Evolutionary conservation across 345 rosid genomes (phyloP).

Genomic region (Cochlearia excelsa): DNA sequence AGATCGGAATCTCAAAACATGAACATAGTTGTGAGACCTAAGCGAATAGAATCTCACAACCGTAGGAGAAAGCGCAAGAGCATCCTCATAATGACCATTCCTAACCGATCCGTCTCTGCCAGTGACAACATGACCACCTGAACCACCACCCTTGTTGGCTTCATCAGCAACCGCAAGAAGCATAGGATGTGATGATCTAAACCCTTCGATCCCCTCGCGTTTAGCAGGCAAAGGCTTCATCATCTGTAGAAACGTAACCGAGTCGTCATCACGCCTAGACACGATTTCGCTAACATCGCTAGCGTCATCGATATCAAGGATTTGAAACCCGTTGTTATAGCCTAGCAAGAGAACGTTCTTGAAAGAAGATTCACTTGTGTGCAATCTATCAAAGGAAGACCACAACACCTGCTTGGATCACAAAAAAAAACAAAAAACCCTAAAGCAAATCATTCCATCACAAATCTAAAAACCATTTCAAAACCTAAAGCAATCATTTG

Average conservation of each 20-base stretch:
- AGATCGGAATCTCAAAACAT: conserved; percentile 86
- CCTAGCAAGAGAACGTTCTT: conserved; percentile 80
- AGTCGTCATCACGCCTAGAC: conserved; percentile 81
- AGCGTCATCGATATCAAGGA: conserved; percentile 83
- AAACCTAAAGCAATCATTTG: not conserved
- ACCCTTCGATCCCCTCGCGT: conserved; percentile 70
- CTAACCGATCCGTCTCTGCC: conserved; percentile 61
- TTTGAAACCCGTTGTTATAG: conserved; percentile 90
- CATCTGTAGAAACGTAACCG: conserved; percentile 81
- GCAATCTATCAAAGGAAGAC: conserved; percentile 80
- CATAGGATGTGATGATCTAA: conserved; percentile 80
- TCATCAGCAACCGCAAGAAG: conserved; percentile 91
- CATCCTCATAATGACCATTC: conserved; percentile 54
- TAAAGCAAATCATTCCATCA: not conserved
- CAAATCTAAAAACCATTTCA: not conserved
- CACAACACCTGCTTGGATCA: conserved; percentile 69
- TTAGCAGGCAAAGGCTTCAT: conserved; percentile 82
- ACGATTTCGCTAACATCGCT: conserved; percentile 71
- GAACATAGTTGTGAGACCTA: conserved; percentile 82
- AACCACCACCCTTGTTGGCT: conserved; percentile 37
- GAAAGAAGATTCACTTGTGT: conserved; percentile 54
- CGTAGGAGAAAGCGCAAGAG: conserved; percentile 58
- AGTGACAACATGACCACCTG: conserved; percentile 35
- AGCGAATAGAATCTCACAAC: conserved; percentile 85
- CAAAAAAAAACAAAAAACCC: not conserved